Conservation (phyloP, 1,139 yeast species). For the Hemisphaericaspora xylanilytica region DNA sequence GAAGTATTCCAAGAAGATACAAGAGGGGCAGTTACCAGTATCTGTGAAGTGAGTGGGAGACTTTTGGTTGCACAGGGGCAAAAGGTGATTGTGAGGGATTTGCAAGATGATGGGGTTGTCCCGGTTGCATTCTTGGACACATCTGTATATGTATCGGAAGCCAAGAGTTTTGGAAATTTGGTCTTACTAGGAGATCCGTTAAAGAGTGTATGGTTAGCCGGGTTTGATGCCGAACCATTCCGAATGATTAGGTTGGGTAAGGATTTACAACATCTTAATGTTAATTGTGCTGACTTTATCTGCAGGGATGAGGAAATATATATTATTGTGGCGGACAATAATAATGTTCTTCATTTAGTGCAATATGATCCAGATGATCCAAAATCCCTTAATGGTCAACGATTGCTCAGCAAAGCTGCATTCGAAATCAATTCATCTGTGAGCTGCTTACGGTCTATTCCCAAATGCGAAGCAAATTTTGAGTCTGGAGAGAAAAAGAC, state of each 20-base stretch:
- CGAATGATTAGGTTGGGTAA: conserved; percentile 78
- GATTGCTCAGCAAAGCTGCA: conserved; percentile 65
- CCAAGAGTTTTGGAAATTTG: conserved; percentile 80
- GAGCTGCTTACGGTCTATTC: conserved; percentile 56
- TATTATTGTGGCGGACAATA: conserved; percentile 68
- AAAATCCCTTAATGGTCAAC: conserved; percentile 74
- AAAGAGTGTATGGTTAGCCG: conserved; percentile 79
- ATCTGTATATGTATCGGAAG: conserved; percentile 73
- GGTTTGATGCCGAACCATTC: conserved; percentile 94
- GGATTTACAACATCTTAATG: conserved; percentile 63
- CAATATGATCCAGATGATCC: conserved; percentile 95
- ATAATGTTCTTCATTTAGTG: conserved; percentile 67
- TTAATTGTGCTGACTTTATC: conserved; percentile 68
- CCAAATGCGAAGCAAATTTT: conserved; percentile 35
- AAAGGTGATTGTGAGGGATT: conserved; percentile 74
- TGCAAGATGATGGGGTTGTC: conserved; percentile 79
- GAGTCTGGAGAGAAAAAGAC: conserved; percentile 6
- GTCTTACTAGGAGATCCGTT: conserved; percentile 76
- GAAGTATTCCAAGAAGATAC: conserved; percentile 73
- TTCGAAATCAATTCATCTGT: conserved; percentile 67
- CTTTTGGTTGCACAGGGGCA: conserved; percentile 87
- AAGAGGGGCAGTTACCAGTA: conserved; percentile 80
- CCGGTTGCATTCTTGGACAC: conserved; percentile 95
- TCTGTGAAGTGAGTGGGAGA: conserved; percentile 82
- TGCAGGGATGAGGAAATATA: conserved; percentile 67